Evolutionary conservation across 2,329 filamentous ascomycete genomes (phyloP).

Genomic region (Periglandula ipomoeae): DNA sequence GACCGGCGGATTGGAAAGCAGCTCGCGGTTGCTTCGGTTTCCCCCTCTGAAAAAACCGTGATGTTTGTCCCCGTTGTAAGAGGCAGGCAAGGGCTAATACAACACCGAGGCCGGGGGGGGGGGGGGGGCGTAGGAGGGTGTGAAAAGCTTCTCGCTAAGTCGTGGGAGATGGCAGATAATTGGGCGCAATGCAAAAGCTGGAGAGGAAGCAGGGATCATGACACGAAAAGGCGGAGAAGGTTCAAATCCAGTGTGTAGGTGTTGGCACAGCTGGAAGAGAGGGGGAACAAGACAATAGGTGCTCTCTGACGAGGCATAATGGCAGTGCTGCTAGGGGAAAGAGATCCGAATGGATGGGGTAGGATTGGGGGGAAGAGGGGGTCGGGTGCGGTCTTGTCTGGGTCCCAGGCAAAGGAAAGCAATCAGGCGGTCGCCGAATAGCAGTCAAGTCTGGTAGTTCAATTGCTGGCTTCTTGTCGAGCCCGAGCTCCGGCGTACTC

Average conservation of each 20-base stretch:
- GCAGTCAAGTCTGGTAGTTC: neutral
- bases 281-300: neutral
- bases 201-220: too few species aligned
- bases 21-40: neutral
- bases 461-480: neutral
- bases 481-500: neutral
- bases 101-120: neutral
- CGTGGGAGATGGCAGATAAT: neutral
- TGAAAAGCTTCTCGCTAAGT: slow-evolving; percentile 1
- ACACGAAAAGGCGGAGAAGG: too few species aligned
- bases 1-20: neutral
- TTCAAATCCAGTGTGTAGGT: too few species aligned
- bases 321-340: neutral
- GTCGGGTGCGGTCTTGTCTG: neutral
- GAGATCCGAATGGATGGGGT: neutral
- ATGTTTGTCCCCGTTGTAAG: neutral
- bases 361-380: neutral
- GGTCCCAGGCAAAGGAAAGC: too few species aligned
- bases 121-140: slow-evolving; percentile 1
- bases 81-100: neutral
- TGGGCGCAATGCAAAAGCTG: too few species aligned
- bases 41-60: neutral
- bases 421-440: neutral
- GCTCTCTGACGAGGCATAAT: neutral
- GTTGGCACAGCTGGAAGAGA: too few species aligned